Base-by-base conservation (phyloP, 139 green algal genomes). In the Klebsormidium nitens region DNA sequence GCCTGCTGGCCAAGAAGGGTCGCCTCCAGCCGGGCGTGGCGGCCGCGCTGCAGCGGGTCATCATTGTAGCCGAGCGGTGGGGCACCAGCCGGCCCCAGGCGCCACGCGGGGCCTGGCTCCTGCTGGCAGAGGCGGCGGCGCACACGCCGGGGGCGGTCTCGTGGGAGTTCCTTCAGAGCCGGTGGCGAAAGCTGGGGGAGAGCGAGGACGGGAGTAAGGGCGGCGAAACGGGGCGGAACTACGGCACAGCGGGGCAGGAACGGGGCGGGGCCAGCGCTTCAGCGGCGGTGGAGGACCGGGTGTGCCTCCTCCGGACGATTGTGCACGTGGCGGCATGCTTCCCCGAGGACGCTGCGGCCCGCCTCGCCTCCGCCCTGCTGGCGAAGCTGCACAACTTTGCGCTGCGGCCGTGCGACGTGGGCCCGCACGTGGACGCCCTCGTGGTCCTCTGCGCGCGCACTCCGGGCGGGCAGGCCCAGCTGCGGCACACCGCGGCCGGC, bases 91-190 rank as follows among this genome's bases (percentile, higher is more conserved):
- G 60, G 34, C 31, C 8, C 31, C 55, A 69, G 61, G 26, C 29
- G 29, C 32, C 75, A n/a, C 42, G 64, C 36, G 70, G 70, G 19
- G 23, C 60, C 3, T 77, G 70, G 70, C 23, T 72, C 23, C 44
- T 77, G 28, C 31, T 77, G 23, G 19, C 58, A 46, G 69, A 77
- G 44, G n/a, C 82, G 11, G 37, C 70, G 2, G 29, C 19, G 23
- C 40, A 42, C 36, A 35, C 34, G 23, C 70, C 70, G 0, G 19
- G 66, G 32, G 70, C 71, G 34, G 71, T 77, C 19, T 36, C 36
- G 19, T 77, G 70, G 70, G 40, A 80, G 36, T 77, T 77, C n/a
- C 3, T 77, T 28, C 37, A 74, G 8, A 37, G 46, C 36, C 38
- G 38, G 17, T 77, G 70, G 70, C 8, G 17, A 17, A 17, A 23